Evolutionary conservation across 208 protist species (phyloP).

Genomic region (Tetramitus jugosus): DNA sequence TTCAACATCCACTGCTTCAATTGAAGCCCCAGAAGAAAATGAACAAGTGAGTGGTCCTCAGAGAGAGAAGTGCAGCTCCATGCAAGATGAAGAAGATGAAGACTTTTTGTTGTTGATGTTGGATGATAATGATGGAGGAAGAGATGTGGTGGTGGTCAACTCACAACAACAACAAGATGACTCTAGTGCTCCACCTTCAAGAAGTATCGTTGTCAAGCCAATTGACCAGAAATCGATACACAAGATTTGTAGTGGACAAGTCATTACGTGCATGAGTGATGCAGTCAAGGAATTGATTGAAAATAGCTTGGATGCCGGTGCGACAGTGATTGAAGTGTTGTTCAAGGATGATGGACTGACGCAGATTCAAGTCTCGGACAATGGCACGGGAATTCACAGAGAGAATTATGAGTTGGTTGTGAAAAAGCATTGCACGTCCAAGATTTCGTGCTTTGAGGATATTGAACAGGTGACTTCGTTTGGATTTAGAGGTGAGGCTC

Average conservation of each 20-base stretch:
- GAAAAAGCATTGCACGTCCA: conserved; percentile 37
- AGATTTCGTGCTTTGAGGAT: conserved; percentile 38
- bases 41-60: no score
- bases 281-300: conserved; percentile 62
- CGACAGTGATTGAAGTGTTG: conserved; percentile 33
- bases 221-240: conserved; percentile 38
- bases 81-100: no score
- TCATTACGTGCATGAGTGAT: conserved; percentile 43
- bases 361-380: neutral
- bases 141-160: no score
- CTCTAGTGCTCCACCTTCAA: no score
- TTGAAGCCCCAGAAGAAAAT: no score
- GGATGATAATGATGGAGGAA: no score
- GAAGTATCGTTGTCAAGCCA: no score
- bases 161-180: no score
- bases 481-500: conserved; percentile 48
- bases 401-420: neutral
- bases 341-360: neutral
- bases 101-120: no score
- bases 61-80: no score
- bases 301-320: conserved; percentile 54
- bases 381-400: neutral
- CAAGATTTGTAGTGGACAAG: conserved; percentile 53
- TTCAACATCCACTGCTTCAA: no score
- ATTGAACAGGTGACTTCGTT: conserved; percentile 30